Base-by-base conservation (phyloP, 148 eudicot genomes). In the Bassia scoparia region DNA sequence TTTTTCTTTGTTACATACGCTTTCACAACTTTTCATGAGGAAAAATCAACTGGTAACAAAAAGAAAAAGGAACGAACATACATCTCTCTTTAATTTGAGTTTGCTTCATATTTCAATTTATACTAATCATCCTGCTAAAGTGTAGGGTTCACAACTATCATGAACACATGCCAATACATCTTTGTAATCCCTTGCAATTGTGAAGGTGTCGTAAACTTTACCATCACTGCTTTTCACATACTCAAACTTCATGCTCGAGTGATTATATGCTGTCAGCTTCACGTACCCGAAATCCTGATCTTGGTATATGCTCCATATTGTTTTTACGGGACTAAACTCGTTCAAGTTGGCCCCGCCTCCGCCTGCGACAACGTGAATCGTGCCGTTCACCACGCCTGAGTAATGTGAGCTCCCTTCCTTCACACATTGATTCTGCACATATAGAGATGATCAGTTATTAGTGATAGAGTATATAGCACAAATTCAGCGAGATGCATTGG, bases 331-430 rank as follows among this genome's bases (percentile, higher is more conserved):
- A 20, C 80, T 77, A 76, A 91, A 94, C 16, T 76, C 71, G 1
- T 90, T 76, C 34, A 94, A 70, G 60, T 89, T 85, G 34, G 83
- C 67, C 44, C 98, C 98, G 10, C 83, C 97, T 37, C 97, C 96
- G 2, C 97, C 97, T 0, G 84, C 93, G 1, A 91, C 96, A 0
- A 89, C 87, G 34, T 94, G 97, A 52, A 94, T 94, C 0, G 98
- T 91, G 65, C 98, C 98, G 8, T 89, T 88, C 78, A 88, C 79
- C 7, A 80, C 81, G 10, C 97, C 93, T 1, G 86, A 85, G 82
- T 85, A 94, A 78, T 84, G 81, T 7, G 83, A 80, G 64, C 66
- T 89, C 65, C 85, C 97, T 0, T 77, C 46, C 64, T 81, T 91
- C 34, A 84, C 89, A 70, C 97, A 94, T 68, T 76, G 78, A 62